A percentile compares a stretch with the other conserved stretches of the same genome.
Evolutionary conservation across 202 grass and related monocot genomes (phyloP).

Genomic region (Schoenoplectus tabernaemontani): DNA sequence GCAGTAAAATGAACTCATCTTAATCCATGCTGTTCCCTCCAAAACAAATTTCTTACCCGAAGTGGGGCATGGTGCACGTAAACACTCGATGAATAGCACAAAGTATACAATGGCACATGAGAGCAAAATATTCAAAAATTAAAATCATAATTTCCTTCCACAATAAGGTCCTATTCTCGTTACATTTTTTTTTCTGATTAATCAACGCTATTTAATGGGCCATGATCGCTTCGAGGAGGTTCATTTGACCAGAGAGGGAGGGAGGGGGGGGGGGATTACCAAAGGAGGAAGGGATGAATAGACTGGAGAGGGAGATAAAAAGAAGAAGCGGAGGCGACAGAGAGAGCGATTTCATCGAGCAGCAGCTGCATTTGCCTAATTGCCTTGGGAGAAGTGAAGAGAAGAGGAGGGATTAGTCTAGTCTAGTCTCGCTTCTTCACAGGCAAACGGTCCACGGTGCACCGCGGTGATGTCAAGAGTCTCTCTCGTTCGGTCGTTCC

Average conservation of each 20-base stretch:
- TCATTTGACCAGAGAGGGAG: background rate
- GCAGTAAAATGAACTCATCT: background rate
- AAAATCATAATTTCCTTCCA: background rate
- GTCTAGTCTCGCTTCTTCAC: background rate
- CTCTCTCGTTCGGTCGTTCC: no score
- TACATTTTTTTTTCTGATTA: background rate
- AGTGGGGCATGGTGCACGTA: no score
- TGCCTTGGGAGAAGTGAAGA: background rate
- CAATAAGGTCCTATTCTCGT: background rate
- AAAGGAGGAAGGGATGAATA: background rate
- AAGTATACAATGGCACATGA: background rate
- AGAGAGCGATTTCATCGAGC: slow-evolving; percentile 7
- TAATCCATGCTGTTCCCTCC: background rate
- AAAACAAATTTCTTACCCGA: background rate
- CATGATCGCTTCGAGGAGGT: background rate
- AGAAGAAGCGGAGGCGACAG: slow-evolving; percentile 4
- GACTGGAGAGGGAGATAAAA: slow-evolving; percentile 3
- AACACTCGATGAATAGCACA: background rate
- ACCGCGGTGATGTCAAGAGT: no score
- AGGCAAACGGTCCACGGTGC: no score
- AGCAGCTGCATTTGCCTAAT: background rate
- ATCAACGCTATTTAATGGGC: background rate
- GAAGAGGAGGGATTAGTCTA: background rate
- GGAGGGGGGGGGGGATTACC: background rate
- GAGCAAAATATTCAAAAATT: background rate